phyloP scores from a whole-genome alignment of 306 rosid genomes.

The Vachellia collinsii region DNA sequence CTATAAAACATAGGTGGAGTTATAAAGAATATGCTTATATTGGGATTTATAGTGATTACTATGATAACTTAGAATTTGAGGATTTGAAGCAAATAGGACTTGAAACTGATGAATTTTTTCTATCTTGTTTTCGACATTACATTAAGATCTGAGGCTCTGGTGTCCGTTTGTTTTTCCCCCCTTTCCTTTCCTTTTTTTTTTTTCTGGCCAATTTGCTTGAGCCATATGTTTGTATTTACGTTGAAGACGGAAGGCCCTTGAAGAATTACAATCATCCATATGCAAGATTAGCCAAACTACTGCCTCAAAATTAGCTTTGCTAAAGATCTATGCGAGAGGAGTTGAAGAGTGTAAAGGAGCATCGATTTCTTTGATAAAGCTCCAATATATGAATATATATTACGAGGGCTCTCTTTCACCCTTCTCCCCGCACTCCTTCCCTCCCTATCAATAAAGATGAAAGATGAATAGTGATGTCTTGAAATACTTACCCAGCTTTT shows the following conservation, averaged over 20 bases:
- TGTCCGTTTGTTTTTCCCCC: not conserved
- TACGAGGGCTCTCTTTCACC: conserved; percentile 1
- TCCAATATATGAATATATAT: conserved; percentile 17
- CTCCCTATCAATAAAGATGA: not conserved
- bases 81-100: not conserved
- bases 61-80: not conserved
- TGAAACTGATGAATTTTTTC: no score
- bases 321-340: not conserved
- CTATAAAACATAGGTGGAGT: no score
- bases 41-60: not conserved
- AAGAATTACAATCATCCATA: not conserved
- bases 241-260: not conserved
- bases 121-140: no score
- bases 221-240: not conserved
- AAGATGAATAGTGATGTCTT: conserved; percentile 18
- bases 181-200: not conserved
- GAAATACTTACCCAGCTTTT: conserved; percentile 22
- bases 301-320: conserved; percentile 16
- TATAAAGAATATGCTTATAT: not conserved
- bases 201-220: not conserved
- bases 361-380: conserved; percentile 27
- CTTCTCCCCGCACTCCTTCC: not conserved
- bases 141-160: not conserved
- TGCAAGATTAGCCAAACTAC: not conserved
- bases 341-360: conserved; percentile 20